Percentiles rank a stretch among this genome's conserved stretches.
phyloP scores from a whole-genome alignment of 2,329 filamentous ascomycete species.

The Nothomitra cinnamomea region DNA sequence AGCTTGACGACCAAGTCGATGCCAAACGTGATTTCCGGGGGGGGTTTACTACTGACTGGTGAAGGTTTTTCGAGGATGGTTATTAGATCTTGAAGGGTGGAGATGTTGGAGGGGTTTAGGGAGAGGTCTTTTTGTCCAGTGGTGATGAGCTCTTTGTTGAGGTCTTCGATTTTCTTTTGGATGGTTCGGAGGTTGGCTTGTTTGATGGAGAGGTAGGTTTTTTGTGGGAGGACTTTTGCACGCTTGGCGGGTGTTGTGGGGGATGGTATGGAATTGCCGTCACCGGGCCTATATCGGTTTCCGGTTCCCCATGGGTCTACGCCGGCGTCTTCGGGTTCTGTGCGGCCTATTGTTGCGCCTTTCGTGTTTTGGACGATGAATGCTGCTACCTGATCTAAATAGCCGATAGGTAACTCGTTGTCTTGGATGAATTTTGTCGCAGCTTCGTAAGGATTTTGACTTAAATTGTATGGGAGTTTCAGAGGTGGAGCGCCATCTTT shows the following conservation, averaged over 20 bases:
- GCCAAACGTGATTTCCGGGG: conserved; percentile 30
- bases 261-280: conserved; percentile 27
- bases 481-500: conserved; percentile 84
- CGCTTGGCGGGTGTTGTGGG: conserved; percentile 21
- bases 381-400: conserved; percentile 80
- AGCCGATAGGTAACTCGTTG: conserved; percentile 73
- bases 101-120: conserved; percentile 55
- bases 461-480: conserved; percentile 86
- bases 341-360: conserved; percentile 62
- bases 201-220: conserved; percentile 60
- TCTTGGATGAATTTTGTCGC: conserved; percentile 81
- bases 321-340: conserved; percentile 29
- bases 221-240: conserved; percentile 56
- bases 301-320: conserved; percentile 66
- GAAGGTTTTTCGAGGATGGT: conserved; percentile 41
- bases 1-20: conserved; percentile 54
- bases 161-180: conserved; percentile 55
- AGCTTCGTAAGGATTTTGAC: conserved; percentile 80
- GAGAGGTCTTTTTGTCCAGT: conserved; percentile 56
- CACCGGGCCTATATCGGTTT: conserved; percentile 60
- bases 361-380: conserved; percentile 86
- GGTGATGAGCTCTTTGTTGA: conserved; percentile 57
- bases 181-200: conserved; percentile 54
- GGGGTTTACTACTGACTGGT: conserved; percentile 13
- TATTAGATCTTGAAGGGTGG: conserved; percentile 42